Percentiles rank a stretch among this genome's conserved stretches.
These are phyloP conservation scores for Rhodosporidiobolus odoratus DNA, from an alignment of 768 basidiomycete species.

Conservation along the genomic window DNA sequence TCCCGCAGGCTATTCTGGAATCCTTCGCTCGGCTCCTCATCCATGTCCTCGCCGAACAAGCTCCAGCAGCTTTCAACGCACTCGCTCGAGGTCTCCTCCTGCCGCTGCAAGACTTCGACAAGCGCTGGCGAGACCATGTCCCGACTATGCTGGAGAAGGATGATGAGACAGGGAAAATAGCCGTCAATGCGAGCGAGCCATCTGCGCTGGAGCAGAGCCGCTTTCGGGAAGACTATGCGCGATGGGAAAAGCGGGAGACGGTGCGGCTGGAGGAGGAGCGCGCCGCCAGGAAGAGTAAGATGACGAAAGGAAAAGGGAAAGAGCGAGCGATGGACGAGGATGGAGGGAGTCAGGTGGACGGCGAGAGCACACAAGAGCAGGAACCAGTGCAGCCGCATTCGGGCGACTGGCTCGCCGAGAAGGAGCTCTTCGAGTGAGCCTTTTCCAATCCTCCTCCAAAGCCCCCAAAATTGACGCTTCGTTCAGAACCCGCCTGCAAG, in stretches of 20 bases:
- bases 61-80: background rate
- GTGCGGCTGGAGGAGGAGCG: slow-evolving; percentile 12
- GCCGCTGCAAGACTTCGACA: slow-evolving; percentile 32
- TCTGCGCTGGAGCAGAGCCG: background rate
- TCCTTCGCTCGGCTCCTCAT: slow-evolving; percentile 29
- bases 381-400: background rate
- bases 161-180: background rate
- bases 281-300: background rate
- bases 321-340: slow-evolving; percentile 16
- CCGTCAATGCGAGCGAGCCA: background rate
- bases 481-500: slow-evolving; percentile 33
- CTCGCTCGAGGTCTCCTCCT: slow-evolving; percentile 7
- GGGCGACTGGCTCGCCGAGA: slow-evolving; percentile 7
- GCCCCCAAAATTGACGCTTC: background rate
- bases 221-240: background rate
- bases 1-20: slow-evolving; percentile 16
- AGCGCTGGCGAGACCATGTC: slow-evolving; percentile 15
- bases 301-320: slow-evolving; percentile 20
- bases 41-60: background rate
- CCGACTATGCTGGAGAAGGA: background rate
- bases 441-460: background rate
- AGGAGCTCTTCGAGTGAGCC: slow-evolving; percentile 19
- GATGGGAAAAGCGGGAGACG: slow-evolving; percentile 7
- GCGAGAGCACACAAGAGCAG: background rate
- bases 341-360: background rate